These are phyloP conservation scores for Calonectria leucothoes DNA, from an alignment of 2,329 filamentous ascomycete genomes.

Conservation along the genomic window DNA sequence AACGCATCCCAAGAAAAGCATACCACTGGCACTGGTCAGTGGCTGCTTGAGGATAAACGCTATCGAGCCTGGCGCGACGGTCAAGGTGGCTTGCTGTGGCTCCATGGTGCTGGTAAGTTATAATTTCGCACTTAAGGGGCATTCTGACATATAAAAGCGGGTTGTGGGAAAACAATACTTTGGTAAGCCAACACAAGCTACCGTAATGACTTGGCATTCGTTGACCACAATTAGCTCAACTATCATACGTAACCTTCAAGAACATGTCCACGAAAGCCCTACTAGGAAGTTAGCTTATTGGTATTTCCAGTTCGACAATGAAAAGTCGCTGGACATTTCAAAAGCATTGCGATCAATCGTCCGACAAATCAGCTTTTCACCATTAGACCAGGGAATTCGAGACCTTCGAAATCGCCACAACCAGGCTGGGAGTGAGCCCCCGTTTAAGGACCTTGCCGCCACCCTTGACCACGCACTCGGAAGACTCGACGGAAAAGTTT, in stretches of 20 bases:
- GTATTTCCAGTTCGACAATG: background rate
- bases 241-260: background rate
- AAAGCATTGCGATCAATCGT: background rate
- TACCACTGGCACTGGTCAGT: background rate
- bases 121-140: no score
- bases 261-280: background rate
- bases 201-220: background rate
- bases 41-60: background rate
- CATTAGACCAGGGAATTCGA: background rate
- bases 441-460: background rate
- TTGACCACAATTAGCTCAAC: background rate
- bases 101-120: background rate
- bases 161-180: background rate
- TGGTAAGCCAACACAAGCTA: background rate
- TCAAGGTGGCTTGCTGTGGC: background rate
- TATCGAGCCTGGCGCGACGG: background rate
- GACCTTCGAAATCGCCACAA: background rate
- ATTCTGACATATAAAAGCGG: background rate
- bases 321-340: background rate
- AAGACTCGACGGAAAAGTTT: background rate
- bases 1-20: background rate
- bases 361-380: background rate
- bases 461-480: background rate
- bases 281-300: background rate
- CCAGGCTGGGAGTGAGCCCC: background rate